These are phyloP conservation scores for Taiwanofungus camphoratus DNA, from an alignment of 1,284 basidiomycete genomes.

Conservation along the genomic window DNA sequence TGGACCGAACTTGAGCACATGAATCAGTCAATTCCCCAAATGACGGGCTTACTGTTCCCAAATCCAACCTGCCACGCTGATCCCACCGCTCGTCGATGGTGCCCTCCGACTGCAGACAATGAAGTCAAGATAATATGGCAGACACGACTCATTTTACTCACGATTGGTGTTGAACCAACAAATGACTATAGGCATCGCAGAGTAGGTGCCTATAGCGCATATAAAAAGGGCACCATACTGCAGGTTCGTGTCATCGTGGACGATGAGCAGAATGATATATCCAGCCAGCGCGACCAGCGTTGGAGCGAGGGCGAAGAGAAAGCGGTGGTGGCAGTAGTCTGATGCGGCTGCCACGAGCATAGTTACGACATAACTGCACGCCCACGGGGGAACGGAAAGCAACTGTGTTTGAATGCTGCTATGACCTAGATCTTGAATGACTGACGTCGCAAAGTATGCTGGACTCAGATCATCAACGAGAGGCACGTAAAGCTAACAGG, in stretches of 20 bases:
- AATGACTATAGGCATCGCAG: slow-evolving; percentile 27
- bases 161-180: slow-evolving; percentile 32
- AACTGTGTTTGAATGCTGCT: slow-evolving; percentile 41
- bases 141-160: too few relatives aligned
- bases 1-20: background rate
- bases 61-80: slow-evolving; percentile 28
- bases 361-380: slow-evolving; percentile 27
- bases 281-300: slow-evolving; percentile 22
- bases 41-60: slow-evolving; percentile 22
- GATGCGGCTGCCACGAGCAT: slow-evolving; percentile 25
- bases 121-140: too few relatives aligned
- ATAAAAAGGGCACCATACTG: slow-evolving; percentile 30
- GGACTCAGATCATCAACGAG: too few relatives aligned
- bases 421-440: slow-evolving; percentile 38
- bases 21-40: background rate
- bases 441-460: slow-evolving; percentile 30
- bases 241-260: slow-evolving; percentile 24
- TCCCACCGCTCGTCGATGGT: slow-evolving; percentile 24
- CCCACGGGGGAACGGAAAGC: slow-evolving; percentile 46
- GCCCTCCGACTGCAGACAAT: slow-evolving; percentile 25
- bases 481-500: too few relatives aligned
- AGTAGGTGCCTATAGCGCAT: slow-evolving; percentile 26
- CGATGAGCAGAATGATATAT: slow-evolving; percentile 25
- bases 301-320: slow-evolving; percentile 23
- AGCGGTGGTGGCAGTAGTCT: slow-evolving; percentile 23